phyloP scores from a whole-genome alignment of 2,329 filamentous ascomycete genomes.

The Simplicillium aogashimaense region DNA sequence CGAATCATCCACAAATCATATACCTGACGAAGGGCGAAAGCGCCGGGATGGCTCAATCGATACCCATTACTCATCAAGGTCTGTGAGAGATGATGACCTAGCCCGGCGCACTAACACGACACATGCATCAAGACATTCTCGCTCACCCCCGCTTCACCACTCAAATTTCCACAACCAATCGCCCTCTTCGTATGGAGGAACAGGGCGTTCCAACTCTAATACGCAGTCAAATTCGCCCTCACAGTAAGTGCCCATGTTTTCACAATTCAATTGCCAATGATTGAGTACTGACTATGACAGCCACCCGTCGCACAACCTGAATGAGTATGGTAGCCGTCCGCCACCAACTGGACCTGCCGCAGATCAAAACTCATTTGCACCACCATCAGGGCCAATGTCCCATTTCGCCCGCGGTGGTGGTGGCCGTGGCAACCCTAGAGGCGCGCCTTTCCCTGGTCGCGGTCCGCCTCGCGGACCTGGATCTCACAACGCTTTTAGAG shows the following conservation, averaged over 20 bases:
- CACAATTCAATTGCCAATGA: neutral
- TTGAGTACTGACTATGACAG: slow-evolving; percentile 13
- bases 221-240: no score
- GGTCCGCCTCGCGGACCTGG: slow-evolving; percentile 46
- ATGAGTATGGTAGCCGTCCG: slow-evolving; percentile 35
- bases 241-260: no score
- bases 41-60: no score
- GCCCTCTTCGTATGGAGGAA: neutral
- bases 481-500: slow-evolving; percentile 58
- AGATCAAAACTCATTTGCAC: slow-evolving; percentile 30
- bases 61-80: slow-evolving; percentile 30
- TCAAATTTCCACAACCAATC: slow-evolving; percentile 28
- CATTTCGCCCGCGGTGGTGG: slow-evolving; percentile 32
- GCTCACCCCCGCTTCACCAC: slow-evolving; percentile 10
- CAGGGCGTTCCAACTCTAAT: no score
- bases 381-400: slow-evolving; percentile 40
- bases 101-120: neutral
- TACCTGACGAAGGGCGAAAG: no score
- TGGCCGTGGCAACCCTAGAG: slow-evolving; percentile 37
- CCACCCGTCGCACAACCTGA: slow-evolving; percentile 24
- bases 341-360: slow-evolving; percentile 33
- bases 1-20: no score
- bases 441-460: slow-evolving; percentile 34
- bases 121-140: slow-evolving; percentile 11
- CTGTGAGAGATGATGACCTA: slow-evolving; percentile 9